Evolutionary conservation across 179 eudicot genomes (phyloP).

Genomic region (Silene vulgaris): DNA sequence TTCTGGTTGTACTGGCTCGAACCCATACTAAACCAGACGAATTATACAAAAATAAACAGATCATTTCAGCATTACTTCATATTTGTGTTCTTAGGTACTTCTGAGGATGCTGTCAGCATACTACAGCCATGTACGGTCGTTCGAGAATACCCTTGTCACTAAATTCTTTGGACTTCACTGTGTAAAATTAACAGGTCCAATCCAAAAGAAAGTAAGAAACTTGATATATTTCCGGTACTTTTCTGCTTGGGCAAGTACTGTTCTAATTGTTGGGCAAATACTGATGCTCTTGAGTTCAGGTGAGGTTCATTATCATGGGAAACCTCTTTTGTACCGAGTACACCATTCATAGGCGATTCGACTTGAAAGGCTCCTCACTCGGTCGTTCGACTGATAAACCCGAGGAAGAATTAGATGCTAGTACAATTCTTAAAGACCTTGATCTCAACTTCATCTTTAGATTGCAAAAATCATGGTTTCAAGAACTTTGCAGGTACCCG

Average conservation of each 20-base stretch:
- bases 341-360: slow-evolving; percentile 69
- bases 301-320: slow-evolving; percentile 92
- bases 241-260: background rate
- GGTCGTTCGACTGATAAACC: slow-evolving; percentile 85
- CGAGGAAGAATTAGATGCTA: slow-evolving; percentile 81
- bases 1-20: too few relatives aligned
- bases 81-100: slow-evolving; percentile 47
- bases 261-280: background rate
- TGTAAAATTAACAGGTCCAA: slow-evolving; percentile 68
- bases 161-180: slow-evolving; percentile 86
- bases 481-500: slow-evolving; percentile 81
- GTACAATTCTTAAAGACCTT: slow-evolving; percentile 82
- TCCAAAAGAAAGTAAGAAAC: slow-evolving; percentile 65
- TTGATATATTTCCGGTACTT: background rate
- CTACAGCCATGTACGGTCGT: slow-evolving; percentile 70
- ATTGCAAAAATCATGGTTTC: slow-evolving; percentile 76
- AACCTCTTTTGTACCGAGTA: slow-evolving; percentile 75
- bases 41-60: background rate
- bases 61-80: background rate
- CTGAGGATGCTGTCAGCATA: slow-evolving; percentile 79
- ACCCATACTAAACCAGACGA: too few relatives aligned
- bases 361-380: slow-evolving; percentile 90
- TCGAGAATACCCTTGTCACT: slow-evolving; percentile 76
- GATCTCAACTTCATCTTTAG: slow-evolving; percentile 85
- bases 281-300: slow-evolving; percentile 39